Evolutionary conservation across 352 stramenopile species (phyloP), one percentile per base, ranked within the genome.

Genomic region (Phytophthora cactorum): DNA sequence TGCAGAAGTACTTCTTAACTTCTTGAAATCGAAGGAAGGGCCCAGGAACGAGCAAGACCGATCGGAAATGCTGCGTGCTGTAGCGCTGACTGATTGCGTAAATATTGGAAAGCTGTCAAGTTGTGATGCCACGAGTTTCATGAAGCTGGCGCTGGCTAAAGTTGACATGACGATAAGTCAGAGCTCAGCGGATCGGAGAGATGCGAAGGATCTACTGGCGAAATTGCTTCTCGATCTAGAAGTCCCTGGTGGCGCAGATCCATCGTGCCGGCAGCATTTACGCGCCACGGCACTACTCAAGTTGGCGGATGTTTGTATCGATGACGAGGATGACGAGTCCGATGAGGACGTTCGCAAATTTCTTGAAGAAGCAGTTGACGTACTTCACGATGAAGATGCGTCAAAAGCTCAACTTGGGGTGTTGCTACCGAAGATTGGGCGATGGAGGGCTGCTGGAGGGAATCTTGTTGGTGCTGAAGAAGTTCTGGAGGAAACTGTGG

Each of bases 71-170:
- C 43, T 86, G 52, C 76, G 71, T 25, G 78, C 74, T 31, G 60
- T 86, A 31, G 59, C 74, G 8, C 52, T 84, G 32, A 76, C 84
- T 27, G 76, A 84, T 38, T 52, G 49, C 12, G 68, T 83, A 5
- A 68, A 69, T 63, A 69, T 83, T 47, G 54, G 70, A 12, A 81
- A 81, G 14, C 52, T 86, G 3, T 50, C 65, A 5, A 51, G 59
- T 0, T 65, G 45, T 3, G 76, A 82, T 49, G 72, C 71, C 11
- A 63, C 51, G 28, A 68, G 44, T 45, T 59, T 83, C 11, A 66
- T 82, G 51, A 64, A 68, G 17, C 53, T 86, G n/a, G 78, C 79
- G 46, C 57, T 86, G 14, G 51, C 31, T 31, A 81, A 78, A 69
- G 70, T 78, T n/a, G 78, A 84, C 28, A 56, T 83, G n/a, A 53